These are phyloP conservation scores for Botrytis byssoidea DNA, from an alignment of 2,329 filamentous ascomycete genomes.

Conservation along the genomic window DNA sequence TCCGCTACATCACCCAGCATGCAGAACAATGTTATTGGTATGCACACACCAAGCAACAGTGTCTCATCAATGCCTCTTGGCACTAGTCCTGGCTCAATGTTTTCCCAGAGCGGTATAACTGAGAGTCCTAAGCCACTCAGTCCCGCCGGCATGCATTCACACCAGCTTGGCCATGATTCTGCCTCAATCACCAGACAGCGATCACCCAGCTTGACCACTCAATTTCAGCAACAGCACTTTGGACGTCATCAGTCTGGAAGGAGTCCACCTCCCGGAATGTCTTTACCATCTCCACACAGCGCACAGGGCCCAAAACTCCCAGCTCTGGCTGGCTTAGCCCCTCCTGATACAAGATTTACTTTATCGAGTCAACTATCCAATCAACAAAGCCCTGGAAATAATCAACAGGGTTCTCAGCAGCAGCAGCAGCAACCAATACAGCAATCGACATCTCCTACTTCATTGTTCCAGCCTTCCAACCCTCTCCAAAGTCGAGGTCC, in stretches of 20 bases:
- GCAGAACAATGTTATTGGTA: constrained; percentile 38
- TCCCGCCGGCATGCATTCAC: constrained; percentile 51
- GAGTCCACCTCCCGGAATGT: constrained; percentile 45
- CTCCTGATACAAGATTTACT: constrained; percentile 39
- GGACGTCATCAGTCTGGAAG: constrained; percentile 56
- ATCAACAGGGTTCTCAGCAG: constrained; percentile 26
- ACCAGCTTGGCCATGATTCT: constrained; percentile 54
- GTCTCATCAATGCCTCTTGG: constrained; percentile 50
- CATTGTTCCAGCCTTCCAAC: constrained; percentile 45
- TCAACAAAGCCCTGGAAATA: constrained; percentile 31
- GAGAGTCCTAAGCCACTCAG: constrained; percentile 86
- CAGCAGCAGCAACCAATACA: constrained; percentile 30
- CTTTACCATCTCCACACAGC: constrained; percentile 36
- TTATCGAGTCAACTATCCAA: constrained; percentile 34
- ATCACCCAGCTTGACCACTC: constrained; percentile 64
- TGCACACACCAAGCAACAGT: constrained; percentile 51
- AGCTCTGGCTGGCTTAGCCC: constrained; percentile 36
- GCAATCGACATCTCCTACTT: constrained; percentile 30
- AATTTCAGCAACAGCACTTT: constrained; percentile 64
- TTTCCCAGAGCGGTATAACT: constrained; percentile 70
- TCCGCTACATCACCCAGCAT: constrained; percentile 56
- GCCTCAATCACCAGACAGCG: constrained; percentile 54
- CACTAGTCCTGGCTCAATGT: constrained; percentile 52
- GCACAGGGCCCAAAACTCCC: constrained; percentile 39
- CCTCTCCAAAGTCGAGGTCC: constrained; percentile 41